These are phyloP conservation scores for Botrytis galanthina DNA, from an alignment of 2,329 filamentous ascomycete species.

Conservation along the genomic window DNA sequence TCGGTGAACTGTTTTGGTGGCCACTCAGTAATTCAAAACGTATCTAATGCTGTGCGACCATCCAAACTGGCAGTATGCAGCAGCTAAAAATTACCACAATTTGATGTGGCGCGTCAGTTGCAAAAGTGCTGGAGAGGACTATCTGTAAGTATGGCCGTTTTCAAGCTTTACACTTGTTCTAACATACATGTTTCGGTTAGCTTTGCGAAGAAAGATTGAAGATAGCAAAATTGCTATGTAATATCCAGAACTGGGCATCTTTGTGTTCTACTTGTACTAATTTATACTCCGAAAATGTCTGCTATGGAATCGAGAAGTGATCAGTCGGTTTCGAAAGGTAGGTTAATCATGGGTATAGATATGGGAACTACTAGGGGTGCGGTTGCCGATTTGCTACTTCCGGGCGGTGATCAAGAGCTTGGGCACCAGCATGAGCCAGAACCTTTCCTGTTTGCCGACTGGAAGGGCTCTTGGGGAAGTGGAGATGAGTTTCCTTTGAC, in stretches of 20 bases:
- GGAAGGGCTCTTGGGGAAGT: neutral
- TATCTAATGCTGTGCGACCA: neutral
- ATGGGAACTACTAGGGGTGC: constrained; percentile 7
- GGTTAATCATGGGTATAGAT: constrained; percentile 6
- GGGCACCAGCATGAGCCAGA: neutral
- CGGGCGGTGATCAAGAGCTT: neutral
- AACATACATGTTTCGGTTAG: neutral
- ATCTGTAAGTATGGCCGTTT: neutral
- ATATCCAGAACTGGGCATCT: neutral
- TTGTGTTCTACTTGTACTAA: neutral
- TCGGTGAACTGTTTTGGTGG: neutral
- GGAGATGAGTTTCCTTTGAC: neutral
- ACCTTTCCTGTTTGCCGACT: neutral
- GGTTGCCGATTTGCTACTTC: neutral
- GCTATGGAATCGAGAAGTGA: neutral
- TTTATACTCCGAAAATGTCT: neutral
- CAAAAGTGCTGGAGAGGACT: neutral
- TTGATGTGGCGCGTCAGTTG: neutral
- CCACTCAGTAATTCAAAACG: neutral
- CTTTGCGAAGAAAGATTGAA: neutral
- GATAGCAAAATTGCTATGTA: neutral
- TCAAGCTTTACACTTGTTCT: neutral
- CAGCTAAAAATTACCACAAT: neutral
- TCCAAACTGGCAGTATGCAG: neutral
- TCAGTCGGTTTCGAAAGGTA: neutral